Evolutionary conservation across 1,139 yeast species (phyloP).

Genomic region (Suhomyces taliae): DNA sequence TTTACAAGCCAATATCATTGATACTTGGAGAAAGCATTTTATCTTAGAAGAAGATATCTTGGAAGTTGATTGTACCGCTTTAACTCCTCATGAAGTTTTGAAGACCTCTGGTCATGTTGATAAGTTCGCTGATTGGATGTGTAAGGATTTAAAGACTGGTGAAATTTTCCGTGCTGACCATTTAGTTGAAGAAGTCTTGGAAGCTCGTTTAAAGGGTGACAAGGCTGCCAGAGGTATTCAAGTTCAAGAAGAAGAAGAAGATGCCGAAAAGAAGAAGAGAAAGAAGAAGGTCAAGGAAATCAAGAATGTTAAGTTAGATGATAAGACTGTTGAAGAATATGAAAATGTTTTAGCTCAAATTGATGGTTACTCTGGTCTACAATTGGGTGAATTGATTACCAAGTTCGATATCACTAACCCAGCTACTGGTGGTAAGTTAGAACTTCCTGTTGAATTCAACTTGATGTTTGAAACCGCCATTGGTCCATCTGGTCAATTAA

Average conservation of each 20-base stretch:
- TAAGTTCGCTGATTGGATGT: conserved; percentile 99
- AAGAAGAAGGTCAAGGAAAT: conserved; percentile 97
- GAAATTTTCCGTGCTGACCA: conserved; percentile 99
- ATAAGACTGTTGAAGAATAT: conserved; percentile 72
- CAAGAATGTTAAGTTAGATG: conserved; percentile 84
- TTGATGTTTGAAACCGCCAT: conserved; percentile 99
- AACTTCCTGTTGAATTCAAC: conserved; percentile 92
- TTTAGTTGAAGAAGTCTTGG: conserved; percentile 94
- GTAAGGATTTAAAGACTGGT: conserved; percentile 91
- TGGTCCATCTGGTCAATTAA: conserved; percentile 96
- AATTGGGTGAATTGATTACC: conserved; percentile 82
- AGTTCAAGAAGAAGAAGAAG: conserved; percentile 54
- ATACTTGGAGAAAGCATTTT: conserved; percentile 97
- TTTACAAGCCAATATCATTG: conserved; percentile 91
- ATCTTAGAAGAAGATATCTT: conserved; percentile 97
- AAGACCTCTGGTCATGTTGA: conserved; percentile 99
- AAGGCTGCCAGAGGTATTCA: conserved; percentile 86
- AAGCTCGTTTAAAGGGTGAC: conserved; percentile 93
- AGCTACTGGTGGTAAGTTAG: conserved; percentile 79
- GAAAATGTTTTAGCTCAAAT: conserved; percentile 87
- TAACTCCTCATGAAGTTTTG: conserved; percentile 95
- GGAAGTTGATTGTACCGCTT: conserved; percentile 97
- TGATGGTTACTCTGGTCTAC: conserved; percentile 92
- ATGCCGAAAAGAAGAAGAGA: conserved; percentile 76
- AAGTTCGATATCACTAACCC: conserved; percentile 89